Percentiles rank a stretch among this genome's conserved stretches.
Conservation (phyloP, 73 alveolate species). For the Stentor coeruleus region DNA sequence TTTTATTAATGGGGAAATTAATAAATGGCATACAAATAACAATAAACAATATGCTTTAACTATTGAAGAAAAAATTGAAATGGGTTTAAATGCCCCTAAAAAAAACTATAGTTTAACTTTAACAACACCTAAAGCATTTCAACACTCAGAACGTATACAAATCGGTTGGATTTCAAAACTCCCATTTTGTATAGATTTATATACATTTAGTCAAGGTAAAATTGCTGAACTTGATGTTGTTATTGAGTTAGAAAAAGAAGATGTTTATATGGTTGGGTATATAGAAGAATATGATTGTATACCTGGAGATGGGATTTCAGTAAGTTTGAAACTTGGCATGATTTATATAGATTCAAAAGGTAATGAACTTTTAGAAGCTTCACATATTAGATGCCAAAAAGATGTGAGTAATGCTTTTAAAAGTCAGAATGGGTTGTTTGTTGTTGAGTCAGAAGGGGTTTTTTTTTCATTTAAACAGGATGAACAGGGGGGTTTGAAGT, state of each 20-base stretch:
- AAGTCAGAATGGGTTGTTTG: neutral
- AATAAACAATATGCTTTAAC: neutral
- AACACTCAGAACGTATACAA: neutral
- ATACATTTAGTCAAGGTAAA: neutral
- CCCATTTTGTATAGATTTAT: neutral
- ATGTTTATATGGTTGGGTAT: neutral
- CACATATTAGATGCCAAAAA: slow-evolving; percentile 29
- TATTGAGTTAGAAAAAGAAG: neutral
- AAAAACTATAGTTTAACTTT: neutral
- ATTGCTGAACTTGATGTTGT: neutral
- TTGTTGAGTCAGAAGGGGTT: slow-evolving; percentile 23
- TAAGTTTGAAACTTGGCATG: slow-evolving; percentile 42
- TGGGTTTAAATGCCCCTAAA: neutral
- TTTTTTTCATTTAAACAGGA: neutral
- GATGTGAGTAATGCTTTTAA: neutral
- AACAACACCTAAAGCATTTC: slow-evolving; percentile 13
- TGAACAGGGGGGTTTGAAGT: slow-evolving; percentile 4
- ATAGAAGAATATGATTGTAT: neutral
- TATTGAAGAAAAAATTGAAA: neutral
- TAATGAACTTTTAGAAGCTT: slow-evolving; percentile 39
- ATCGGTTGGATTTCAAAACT: neutral
- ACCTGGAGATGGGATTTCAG: neutral
- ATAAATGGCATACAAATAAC: neutral
- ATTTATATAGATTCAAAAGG: slow-evolving; percentile 58
- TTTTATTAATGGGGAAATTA: neutral